These are phyloP conservation scores for Gastrolobium villosum DNA, from an alignment of 306 rosid species.

Conservation along the genomic window DNA sequence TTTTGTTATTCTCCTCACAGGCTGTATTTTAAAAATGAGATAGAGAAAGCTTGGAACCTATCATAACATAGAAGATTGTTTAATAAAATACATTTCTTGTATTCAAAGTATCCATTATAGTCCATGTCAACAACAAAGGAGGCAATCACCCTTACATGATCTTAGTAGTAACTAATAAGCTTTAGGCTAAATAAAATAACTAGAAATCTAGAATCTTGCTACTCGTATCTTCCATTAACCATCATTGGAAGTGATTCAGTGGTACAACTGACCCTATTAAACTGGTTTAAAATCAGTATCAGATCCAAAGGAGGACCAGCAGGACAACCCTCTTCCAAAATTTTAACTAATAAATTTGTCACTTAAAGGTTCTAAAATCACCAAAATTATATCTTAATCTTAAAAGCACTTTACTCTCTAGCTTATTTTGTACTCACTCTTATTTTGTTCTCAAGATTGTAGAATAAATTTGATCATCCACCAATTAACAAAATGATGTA, in stretches of 20 bases:
- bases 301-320: slow-evolving; percentile 21
- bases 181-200: slow-evolving; percentile 48
- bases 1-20: slow-evolving; percentile 47
- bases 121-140: slow-evolving; percentile 31
- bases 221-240: slow-evolving; percentile 45
- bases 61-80: slow-evolving; percentile 30
- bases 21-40: slow-evolving; percentile 38
- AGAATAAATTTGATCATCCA: background rate
- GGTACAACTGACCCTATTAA: slow-evolving; percentile 37
- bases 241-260: slow-evolving; percentile 55
- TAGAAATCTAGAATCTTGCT: slow-evolving; percentile 34
- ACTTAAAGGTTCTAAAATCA: background rate
- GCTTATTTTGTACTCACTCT: slow-evolving; percentile 28
- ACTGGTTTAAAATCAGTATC: slow-evolving; percentile 7
- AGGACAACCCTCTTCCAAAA: background rate
- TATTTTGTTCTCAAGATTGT: background rate
- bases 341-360: slow-evolving; percentile 24
- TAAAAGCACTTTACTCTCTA: background rate
- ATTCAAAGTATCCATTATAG: slow-evolving; percentile 64
- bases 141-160: slow-evolving; percentile 9
- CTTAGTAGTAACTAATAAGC: slow-evolving; percentile 44
- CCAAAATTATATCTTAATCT: slow-evolving; percentile 29
- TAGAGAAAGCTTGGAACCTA: slow-evolving; percentile 33
- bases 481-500: background rate
- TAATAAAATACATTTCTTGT: slow-evolving; percentile 52